phyloP scores from a whole-genome alignment of 2,329 filamentous ascomycete genomes.

The Hyphodiscus sp. region DNA sequence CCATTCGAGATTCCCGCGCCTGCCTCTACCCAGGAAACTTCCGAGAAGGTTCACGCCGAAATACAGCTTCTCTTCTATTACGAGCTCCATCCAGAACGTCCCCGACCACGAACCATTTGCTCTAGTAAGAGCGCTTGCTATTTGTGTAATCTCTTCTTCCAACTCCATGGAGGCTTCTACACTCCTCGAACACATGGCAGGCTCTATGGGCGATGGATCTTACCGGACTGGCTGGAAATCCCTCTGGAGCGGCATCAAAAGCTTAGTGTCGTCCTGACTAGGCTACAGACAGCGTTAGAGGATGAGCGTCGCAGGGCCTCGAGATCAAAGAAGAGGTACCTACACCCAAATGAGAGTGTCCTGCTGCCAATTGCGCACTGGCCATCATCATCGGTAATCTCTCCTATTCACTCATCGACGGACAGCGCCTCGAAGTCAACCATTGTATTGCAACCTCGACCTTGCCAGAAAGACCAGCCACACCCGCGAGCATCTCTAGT shows the following conservation, averaged over 20 bases:
- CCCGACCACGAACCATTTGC: conserved; percentile 7
- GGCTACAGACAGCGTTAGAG: conserved; percentile 11
- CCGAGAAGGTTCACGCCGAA: conserved; percentile 7
- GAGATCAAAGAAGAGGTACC: conserved; percentile 9
- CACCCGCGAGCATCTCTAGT: background rate
- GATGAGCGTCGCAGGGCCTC: conserved; percentile 5
- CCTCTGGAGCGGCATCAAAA: conserved; percentile 6
- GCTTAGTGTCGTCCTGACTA: conserved; percentile 5
- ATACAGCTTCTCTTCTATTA: conserved; percentile 10
- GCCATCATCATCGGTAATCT: conserved; percentile 6
- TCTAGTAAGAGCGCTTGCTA: conserved; percentile 10
- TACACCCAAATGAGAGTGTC: conserved; percentile 12
- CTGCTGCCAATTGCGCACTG: conserved; percentile 10
- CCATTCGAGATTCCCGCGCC: conserved; percentile 4
- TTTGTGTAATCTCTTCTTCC: conserved; percentile 9
- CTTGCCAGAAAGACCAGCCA: background rate
- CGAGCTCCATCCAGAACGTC: conserved; percentile 1
- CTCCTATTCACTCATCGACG: conserved; percentile 2
- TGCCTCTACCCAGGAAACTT: no score
- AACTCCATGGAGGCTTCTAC: conserved; percentile 3
- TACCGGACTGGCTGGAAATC: conserved; percentile 18
- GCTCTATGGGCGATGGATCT: conserved; percentile 7
- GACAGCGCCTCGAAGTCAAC: conserved; percentile 9
- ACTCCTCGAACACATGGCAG: conserved; percentile 6
- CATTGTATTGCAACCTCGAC: background rate